Conservation (phyloP, 768 basidiomycete species). For the Collybiopsis luxurians region DNA sequence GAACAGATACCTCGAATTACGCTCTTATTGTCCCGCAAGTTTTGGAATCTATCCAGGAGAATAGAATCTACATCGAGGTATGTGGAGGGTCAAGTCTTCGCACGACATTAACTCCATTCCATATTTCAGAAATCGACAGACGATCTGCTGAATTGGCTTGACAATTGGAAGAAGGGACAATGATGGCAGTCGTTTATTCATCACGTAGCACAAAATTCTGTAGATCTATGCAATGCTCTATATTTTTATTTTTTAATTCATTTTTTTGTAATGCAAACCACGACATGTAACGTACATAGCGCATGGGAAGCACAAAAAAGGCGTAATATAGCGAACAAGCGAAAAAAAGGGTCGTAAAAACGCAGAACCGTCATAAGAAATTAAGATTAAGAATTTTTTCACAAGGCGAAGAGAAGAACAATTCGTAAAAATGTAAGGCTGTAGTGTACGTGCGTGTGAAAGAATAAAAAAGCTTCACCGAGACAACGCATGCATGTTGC, state of each 20-base stretch:
- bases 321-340: background rate
- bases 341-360: background rate
- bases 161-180: conserved; percentile 24
- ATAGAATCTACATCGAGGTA: conserved; percentile 64
- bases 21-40: conserved; percentile 61
- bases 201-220: too few species aligned
- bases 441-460: background rate
- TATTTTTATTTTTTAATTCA: too few species aligned
- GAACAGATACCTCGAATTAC: conserved; percentile 68
- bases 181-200: too few species aligned
- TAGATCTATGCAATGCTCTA: too few species aligned
- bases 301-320: background rate
- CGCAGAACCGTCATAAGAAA: background rate
- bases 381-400: conserved; percentile 1
- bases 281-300: too few species aligned
- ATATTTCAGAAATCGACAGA: conserved; percentile 34
- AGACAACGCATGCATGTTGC: background rate
- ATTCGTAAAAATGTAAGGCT: background rate
- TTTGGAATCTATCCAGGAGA: conserved; percentile 64
- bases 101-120: too few species aligned
- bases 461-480: background rate
- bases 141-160: conserved; percentile 58
- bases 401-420: background rate
- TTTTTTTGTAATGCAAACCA: too few species aligned
- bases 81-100: conserved; percentile 39